Conservation (phyloP, 129 eudicot species). For the Heracleum sosnowskyi region DNA sequence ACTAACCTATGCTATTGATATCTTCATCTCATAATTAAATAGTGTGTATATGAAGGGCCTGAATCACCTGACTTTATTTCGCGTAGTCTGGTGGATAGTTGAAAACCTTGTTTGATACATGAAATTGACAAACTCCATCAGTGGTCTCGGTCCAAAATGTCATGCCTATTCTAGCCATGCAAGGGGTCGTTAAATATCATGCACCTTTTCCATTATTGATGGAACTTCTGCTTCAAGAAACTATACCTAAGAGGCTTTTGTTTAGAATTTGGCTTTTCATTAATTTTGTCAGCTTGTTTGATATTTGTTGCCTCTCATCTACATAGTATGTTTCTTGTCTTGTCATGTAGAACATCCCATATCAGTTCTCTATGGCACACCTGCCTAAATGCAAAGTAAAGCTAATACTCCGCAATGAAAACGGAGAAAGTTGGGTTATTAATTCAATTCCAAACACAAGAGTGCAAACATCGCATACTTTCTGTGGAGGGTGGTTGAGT, state of each 20-base stretch:
- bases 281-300: background rate
- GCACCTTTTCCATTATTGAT: background rate
- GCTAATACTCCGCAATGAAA: slow-evolving; percentile 53
- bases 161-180: background rate
- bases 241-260: background rate
- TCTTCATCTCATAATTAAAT: background rate
- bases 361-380: slow-evolving; percentile 71
- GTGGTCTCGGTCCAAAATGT: background rate
- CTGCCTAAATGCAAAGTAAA: slow-evolving; percentile 79
- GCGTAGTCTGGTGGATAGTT: background rate
- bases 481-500: slow-evolving; percentile 89
- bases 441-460: slow-evolving; percentile 78
- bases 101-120: background rate
- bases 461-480: slow-evolving; percentile 78
- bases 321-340: background rate
- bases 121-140: background rate
- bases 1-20: background rate
- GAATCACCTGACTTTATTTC: background rate
- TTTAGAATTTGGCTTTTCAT: background rate
- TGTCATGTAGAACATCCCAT: slow-evolving; percentile 67
- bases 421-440: slow-evolving; percentile 84
- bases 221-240: background rate
- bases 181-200: background rate
- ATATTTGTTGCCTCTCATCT: background rate
- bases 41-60: background rate